Percentiles rank a stretch among this genome's conserved stretches.
phyloP scores from a whole-genome alignment of 2,329 filamentous ascomycete species.

The Ophiostoma tasmaniense region DNA sequence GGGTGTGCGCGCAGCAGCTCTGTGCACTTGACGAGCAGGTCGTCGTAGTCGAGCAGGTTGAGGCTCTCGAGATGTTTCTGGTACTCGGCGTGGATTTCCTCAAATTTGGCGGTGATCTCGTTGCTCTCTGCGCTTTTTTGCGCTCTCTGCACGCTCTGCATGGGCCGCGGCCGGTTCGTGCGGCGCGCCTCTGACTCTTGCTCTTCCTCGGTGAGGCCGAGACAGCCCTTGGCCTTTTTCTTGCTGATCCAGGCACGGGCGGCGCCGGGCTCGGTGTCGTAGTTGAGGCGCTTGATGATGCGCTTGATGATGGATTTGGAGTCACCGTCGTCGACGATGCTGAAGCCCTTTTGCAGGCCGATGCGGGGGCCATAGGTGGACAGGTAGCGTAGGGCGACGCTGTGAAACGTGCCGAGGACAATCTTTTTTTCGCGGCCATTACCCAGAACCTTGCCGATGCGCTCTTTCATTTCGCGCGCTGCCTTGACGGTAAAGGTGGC shows the following conservation, averaged over 20 bases:
- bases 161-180: not conserved
- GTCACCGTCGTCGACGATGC: slow-evolving; percentile 80
- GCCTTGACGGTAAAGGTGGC: slow-evolving; percentile 97
- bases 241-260: slow-evolving; percentile 72
- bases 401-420: slow-evolving; percentile 89
- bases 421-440: slow-evolving; percentile 65
- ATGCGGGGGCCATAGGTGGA: slow-evolving; percentile 77
- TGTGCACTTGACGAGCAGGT: slow-evolving; percentile 75
- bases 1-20: slow-evolving; percentile 67
- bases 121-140: not conserved
- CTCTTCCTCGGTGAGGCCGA: slow-evolving; percentile 30
- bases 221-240: slow-evolving; percentile 49
- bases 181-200: slow-evolving; percentile 13
- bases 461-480: slow-evolving; percentile 83
- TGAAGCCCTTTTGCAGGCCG: slow-evolving; percentile 73
- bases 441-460: slow-evolving; percentile 74
- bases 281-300: slow-evolving; percentile 65
- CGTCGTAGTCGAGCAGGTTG: slow-evolving; percentile 89
- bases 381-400: slow-evolving; percentile 78
- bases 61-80: slow-evolving; percentile 64
- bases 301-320: slow-evolving; percentile 70
- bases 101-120: not conserved
- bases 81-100: slow-evolving; percentile 61
- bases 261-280: slow-evolving; percentile 51
- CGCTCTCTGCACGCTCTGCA: slow-evolving; percentile 26